These are phyloP conservation scores for Syzygium jambos DNA, from an alignment of 345 rosid species.

Conservation along the genomic window DNA sequence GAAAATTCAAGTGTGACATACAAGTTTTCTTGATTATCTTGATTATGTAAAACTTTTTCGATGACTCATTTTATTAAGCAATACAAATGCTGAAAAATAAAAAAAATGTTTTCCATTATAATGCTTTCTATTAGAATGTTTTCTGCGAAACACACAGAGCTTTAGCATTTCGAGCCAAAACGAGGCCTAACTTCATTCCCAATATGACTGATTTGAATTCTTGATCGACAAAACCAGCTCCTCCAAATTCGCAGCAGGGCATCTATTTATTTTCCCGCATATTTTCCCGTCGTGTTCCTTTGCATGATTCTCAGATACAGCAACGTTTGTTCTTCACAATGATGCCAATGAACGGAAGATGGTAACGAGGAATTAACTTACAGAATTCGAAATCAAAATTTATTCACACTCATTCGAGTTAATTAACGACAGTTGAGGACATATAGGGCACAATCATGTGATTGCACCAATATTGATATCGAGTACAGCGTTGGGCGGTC, in stretches of 20 bases:
- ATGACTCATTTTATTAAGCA: not conserved
- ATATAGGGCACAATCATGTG: slow-evolving; percentile 58
- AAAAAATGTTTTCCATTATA: not conserved
- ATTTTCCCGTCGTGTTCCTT: not conserved
- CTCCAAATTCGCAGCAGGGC: not conserved
- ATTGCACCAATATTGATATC: slow-evolving; percentile 32
- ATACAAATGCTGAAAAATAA: not conserved
- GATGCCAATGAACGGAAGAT: not conserved
- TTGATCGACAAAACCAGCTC: not conserved
- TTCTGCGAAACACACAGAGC: not conserved
- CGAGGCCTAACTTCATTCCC: not conserved
- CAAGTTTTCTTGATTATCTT: not conserved
- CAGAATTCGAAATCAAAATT: not conserved
- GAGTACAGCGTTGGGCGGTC: slow-evolving; percentile 11
- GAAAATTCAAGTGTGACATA: not conserved
- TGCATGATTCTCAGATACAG: not conserved
- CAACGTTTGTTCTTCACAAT: not conserved
- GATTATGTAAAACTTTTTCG: not conserved
- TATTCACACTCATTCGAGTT: not conserved
- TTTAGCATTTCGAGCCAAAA: not conserved
- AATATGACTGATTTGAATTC: not conserved
- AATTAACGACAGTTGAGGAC: slow-evolving; percentile 38
- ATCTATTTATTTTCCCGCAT: not conserved
- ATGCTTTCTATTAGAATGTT: not conserved
- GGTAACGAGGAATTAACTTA: not conserved